These are phyloP conservation scores for Luvunga scandens DNA, from an alignment of 345 rosid species.

Conservation along the genomic window DNA sequence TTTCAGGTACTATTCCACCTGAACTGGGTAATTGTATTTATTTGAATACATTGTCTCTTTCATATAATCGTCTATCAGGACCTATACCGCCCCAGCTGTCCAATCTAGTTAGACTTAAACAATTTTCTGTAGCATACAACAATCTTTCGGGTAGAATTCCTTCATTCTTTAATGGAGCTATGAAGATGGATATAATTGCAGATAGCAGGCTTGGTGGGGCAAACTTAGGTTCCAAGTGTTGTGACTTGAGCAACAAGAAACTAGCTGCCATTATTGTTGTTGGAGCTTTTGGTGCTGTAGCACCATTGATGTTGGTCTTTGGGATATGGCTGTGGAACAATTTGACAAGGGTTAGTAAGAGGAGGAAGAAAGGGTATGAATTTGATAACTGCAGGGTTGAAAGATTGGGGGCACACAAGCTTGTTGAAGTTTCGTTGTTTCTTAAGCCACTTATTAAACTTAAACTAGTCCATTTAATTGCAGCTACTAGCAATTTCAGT, in stretches of 20 bases:
- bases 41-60: constrained; percentile 51
- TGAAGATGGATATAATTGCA: constrained; percentile 48
- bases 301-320: constrained; percentile 59
- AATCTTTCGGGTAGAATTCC: constrained; percentile 64
- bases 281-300: constrained; percentile 78
- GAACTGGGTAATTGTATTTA: constrained; percentile 59
- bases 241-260: constrained; percentile 70
- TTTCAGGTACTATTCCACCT: constrained; percentile 67
- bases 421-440: constrained; percentile 73
- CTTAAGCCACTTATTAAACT: constrained; percentile 88
- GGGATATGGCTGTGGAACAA: constrained; percentile 92
- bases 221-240: constrained; percentile 58
- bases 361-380: constrained; percentile 31
- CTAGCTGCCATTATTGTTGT: constrained; percentile 75
- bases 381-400: constrained; percentile 48
- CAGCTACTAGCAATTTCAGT: constrained; percentile 71
- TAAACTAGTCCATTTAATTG: constrained; percentile 73
- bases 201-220: constrained; percentile 74
- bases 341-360: constrained; percentile 35
- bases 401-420: constrained; percentile 59
- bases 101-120: constrained; percentile 41
- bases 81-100: constrained; percentile 50
- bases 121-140: constrained; percentile 65
- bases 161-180: constrained; percentile 28
- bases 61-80: constrained; percentile 62